Conservation (phyloP, 2,329 filamentous ascomycete species). For the Cercospora citrullina region DNA sequence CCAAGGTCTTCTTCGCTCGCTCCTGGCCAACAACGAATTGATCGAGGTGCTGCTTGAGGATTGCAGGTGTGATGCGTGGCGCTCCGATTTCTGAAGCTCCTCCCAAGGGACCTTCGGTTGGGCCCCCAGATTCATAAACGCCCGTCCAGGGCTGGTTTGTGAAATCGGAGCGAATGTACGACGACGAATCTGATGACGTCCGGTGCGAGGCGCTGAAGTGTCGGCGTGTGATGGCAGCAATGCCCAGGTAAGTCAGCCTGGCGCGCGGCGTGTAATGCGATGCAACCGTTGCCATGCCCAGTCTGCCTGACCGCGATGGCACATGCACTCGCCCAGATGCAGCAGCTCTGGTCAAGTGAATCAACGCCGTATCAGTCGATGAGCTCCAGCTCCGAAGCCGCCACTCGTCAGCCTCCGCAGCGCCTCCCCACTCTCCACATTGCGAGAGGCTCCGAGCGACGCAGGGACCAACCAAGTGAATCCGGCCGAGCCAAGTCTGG, state of each 20-base stretch:
- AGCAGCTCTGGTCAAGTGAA: neutral
- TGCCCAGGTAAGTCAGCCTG: slow-evolving; percentile 44
- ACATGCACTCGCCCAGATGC: neutral
- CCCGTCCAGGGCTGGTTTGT: slow-evolving; percentile 62
- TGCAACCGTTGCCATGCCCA: slow-evolving; percentile 23
- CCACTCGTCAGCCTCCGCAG: slow-evolving; percentile 5
- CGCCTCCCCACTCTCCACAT: neutral
- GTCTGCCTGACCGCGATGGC: neutral
- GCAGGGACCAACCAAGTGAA: neutral
- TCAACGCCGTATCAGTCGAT: neutral
- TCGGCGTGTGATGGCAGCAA: slow-evolving; percentile 38
- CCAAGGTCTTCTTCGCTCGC: slow-evolving; percentile 88
- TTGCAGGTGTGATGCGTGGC: slow-evolving; percentile 60
- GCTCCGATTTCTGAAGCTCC: slow-evolving; percentile 59
- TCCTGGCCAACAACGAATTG: slow-evolving; percentile 97
- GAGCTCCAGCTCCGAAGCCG: neutral
- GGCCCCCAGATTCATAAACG: slow-evolving; percentile 62
- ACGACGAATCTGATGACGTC: slow-evolving; percentile 46
- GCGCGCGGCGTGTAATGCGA: slow-evolving; percentile 40
- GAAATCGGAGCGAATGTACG: slow-evolving; percentile 59
- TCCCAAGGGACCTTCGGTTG: slow-evolving; percentile 63
- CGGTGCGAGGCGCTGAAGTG: slow-evolving; percentile 38
- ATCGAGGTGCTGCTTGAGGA: slow-evolving; percentile 85
- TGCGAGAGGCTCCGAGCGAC: neutral
- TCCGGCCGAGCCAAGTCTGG: neutral